These are phyloP conservation scores for Cucurbita moschata DNA, from an alignment of 306 rosid genomes.

Conservation along the genomic window DNA sequence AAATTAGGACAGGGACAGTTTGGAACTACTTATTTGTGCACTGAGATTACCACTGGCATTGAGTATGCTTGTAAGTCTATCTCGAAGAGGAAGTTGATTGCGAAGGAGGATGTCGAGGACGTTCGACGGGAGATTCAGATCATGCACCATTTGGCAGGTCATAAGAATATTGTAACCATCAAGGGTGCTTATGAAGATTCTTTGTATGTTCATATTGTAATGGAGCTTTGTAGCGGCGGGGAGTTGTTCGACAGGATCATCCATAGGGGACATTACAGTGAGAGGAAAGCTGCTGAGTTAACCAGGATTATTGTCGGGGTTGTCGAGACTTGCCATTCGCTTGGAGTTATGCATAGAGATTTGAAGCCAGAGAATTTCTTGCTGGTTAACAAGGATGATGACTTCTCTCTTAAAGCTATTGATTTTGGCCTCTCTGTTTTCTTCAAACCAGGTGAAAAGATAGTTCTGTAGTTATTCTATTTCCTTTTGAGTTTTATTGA, in stretches of 20 bases:
- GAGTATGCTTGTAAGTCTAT: constrained; percentile 67
- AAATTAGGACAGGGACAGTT: constrained; percentile 68
- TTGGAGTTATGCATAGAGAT: constrained; percentile 73
- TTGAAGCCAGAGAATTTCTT: constrained; percentile 68
- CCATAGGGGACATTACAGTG: constrained; percentile 63
- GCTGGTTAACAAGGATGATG: constrained; percentile 63
- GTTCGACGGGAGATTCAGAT: constrained; percentile 68
- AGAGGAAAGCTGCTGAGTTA: constrained; percentile 64
- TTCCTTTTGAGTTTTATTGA: not conserved
- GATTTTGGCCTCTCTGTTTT: constrained; percentile 74
- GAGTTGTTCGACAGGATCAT: constrained; percentile 67
- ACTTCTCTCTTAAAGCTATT: constrained; percentile 71
- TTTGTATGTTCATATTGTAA: constrained; percentile 60
- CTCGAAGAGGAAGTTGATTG: constrained; percentile 61
- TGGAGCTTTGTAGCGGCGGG: constrained; percentile 70
- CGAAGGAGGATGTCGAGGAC: constrained; percentile 56
- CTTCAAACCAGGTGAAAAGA: constrained; percentile 53
- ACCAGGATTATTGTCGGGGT: constrained; percentile 62
- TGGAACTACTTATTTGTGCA: constrained; percentile 54
- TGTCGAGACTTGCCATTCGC: constrained; percentile 68
- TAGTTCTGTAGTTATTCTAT: not conserved
- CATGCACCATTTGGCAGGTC: constrained; percentile 73
- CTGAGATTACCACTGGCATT: constrained; percentile 33
- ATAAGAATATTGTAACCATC: constrained; percentile 53
- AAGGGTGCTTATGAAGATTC: constrained; percentile 71